These are phyloP conservation scores for Fraxinus albicans DNA, from an alignment of 305 asterid species.

Conservation along the genomic window DNA sequence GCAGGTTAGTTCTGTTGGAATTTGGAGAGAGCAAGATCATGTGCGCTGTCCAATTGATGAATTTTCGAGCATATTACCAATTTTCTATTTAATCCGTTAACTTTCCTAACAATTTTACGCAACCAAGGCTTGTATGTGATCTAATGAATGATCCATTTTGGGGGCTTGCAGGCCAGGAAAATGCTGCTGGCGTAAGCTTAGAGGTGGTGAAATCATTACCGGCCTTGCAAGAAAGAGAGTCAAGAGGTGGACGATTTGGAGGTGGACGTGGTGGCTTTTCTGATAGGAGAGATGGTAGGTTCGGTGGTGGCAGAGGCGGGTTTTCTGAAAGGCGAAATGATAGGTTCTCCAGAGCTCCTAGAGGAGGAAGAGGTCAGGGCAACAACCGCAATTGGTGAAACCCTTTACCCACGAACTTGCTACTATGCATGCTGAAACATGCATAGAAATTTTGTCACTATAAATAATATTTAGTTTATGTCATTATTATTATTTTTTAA, in stretches of 20 bases:
- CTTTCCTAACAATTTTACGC: neutral
- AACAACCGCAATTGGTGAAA: neutral
- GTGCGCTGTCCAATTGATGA: neutral
- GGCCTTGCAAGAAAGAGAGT: constrained; percentile 66
- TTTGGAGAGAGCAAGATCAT: neutral
- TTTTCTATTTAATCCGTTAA: neutral
- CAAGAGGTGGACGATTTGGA: constrained; percentile 47
- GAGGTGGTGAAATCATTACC: constrained; percentile 67
- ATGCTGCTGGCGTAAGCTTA: constrained; percentile 58
- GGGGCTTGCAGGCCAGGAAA: constrained; percentile 50
- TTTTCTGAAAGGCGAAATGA: constrained; percentile 25
- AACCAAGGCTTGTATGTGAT: neutral
- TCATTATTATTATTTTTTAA: neutral
- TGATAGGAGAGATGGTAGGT: constrained; percentile 35
- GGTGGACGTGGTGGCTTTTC: constrained; percentile 48
- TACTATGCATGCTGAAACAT: neutral
- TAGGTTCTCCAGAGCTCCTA: constrained; percentile 16
- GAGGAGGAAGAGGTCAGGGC: constrained; percentile 1
- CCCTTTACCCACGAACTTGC: neutral
- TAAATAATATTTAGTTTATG: neutral
- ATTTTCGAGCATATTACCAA: neutral
- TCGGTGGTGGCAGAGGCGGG: neutral
- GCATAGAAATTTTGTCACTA: neutral
- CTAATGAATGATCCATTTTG: neutral
- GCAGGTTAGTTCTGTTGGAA: constrained; percentile 45